Base-by-base conservation (phyloP, 139 green algal species). In the Chlamydomonas asymmetrica region DNA sequence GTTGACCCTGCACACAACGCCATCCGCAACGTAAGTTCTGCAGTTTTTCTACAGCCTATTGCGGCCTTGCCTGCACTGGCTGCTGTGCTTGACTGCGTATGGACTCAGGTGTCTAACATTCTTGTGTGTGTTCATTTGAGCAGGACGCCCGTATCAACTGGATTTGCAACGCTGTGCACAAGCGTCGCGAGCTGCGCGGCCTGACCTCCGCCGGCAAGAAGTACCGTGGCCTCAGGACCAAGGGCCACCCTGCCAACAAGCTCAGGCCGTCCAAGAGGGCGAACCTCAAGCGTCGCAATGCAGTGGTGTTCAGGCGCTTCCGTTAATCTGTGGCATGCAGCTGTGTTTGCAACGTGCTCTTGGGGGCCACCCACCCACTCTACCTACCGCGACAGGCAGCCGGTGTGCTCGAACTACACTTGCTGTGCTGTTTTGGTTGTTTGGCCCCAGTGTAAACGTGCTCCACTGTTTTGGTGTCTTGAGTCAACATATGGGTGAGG, bases 81-180 rank as follows among this genome's bases (percentile, higher is more conserved):
- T n/a, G n/a, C n/a, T n/a, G n/a, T n/a, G n/a, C n/a, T n/a, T n/a
- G n/a, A n/a, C n/a, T n/a, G n/a, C n/a, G n/a, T n/a, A n/a, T n/a
- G n/a, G n/a, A 25, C 34, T 25, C 54, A 64, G n/a, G n/a, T 16
- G 57, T 32, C 18, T 16, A 64, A n/a, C 20, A 18, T 57, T 57
- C 49, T 57, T n/a, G 49, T 18, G 49, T 22, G 18, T 57, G 18
- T 18, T n/a, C 18, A 57, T 57, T 57, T n/a, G 49, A 45, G 65
- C 85, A 97, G 86, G 96, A 99, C 73, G 79, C 96, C n/a, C 91
- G 93, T 82, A 93, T 97, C 89, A 99, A 99, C 94, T 99, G 97
- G 97, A 96, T 99, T 75, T 91, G 80, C 87, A 95, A 95, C 78
- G 89, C 97, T 43, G 90, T 96, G 82, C 93, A 98, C 91, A 99